Conservation (phyloP, 1,139 yeast species). For the Geotrichum cucujoidarum region DNA sequence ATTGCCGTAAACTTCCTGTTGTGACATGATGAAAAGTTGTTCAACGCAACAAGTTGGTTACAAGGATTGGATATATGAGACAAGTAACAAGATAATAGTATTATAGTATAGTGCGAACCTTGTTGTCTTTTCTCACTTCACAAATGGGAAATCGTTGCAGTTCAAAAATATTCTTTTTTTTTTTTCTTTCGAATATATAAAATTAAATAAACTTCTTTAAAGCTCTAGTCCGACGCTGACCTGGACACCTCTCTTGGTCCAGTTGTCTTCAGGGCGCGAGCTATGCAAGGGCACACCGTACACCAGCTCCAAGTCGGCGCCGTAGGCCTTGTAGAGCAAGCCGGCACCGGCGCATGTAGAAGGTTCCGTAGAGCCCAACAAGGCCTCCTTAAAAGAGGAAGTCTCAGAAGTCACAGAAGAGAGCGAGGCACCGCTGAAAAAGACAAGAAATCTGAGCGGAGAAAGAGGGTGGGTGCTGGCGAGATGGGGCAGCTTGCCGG, state of each 20-base stretch:
- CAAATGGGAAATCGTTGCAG: too few relatives aligned
- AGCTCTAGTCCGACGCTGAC: constrained; percentile 17
- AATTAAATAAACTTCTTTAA: too few relatives aligned
- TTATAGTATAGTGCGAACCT: too few relatives aligned
- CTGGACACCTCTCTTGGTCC: constrained; percentile 15
- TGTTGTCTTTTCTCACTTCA: too few relatives aligned
- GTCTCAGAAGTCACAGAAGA: constrained; percentile 6
- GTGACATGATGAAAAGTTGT: too few relatives aligned
- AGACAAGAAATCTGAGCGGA: constrained; percentile 20
- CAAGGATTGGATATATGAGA: too few relatives aligned
- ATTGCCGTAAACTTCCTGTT: too few relatives aligned
- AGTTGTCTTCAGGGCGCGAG: constrained; percentile 1
- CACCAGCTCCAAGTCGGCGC: constrained; percentile 17
- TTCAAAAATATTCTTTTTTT: too few relatives aligned
- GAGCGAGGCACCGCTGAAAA: constrained; percentile 20
- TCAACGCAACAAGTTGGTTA: too few relatives aligned
- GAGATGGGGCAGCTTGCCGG: constrained; percentile 20
- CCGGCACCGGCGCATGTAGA: constrained; percentile 24
- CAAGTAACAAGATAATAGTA: too few relatives aligned
- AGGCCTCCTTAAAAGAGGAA: not conserved
- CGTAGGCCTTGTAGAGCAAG: constrained; percentile 15
- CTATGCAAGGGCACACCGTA: constrained; percentile 14
- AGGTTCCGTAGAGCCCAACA: constrained; percentile 3
- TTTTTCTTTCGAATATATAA: too few relatives aligned
- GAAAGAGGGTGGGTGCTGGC: constrained; percentile 11